Evolutionary conservation across 352 stramenopile species (phyloP).

Genomic region (Globisporangium takayamanum): DNA sequence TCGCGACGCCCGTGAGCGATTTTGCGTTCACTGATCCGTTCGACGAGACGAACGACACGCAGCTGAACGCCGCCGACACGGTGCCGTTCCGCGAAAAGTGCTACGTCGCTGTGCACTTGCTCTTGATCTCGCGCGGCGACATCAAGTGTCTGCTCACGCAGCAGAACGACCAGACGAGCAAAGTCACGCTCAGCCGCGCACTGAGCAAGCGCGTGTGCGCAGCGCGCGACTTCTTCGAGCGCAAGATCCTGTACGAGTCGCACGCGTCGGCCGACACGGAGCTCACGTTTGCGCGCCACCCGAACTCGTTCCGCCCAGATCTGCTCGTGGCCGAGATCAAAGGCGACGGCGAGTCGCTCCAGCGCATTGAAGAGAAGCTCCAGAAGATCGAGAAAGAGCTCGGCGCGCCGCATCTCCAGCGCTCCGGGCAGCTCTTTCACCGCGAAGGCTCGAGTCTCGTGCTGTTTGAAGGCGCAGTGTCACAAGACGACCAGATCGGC

Average conservation of each 20-base stretch:
- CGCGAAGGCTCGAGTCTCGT: slow-evolving; percentile 56
- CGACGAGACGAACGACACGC: slow-evolving; percentile 57
- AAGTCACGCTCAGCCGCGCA: slow-evolving; percentile 67
- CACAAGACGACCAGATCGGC: slow-evolving; percentile 51
- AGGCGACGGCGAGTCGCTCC: slow-evolving; percentile 52
- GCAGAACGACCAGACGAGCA: slow-evolving; percentile 41
- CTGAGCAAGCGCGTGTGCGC: slow-evolving; percentile 54
- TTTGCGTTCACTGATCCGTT: slow-evolving; percentile 61
- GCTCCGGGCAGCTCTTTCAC: slow-evolving; percentile 44
- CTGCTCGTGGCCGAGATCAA: slow-evolving; percentile 66
- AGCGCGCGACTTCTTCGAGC: slow-evolving; percentile 54
- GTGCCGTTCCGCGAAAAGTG: slow-evolving; percentile 55
- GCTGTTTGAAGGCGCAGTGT: slow-evolving; percentile 67
- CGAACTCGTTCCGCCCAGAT: slow-evolving; percentile 59
- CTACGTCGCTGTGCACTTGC: slow-evolving; percentile 53
- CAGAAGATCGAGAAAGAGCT: slow-evolving; percentile 62
- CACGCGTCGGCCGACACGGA: slow-evolving; percentile 27
- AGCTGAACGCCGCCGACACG: slow-evolving; percentile 33
- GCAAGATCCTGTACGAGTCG: slow-evolving; percentile 56
- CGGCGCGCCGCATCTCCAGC: slow-evolving; percentile 33
- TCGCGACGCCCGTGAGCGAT: slow-evolving; percentile 31
- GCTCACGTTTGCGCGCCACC: slow-evolving; percentile 35
- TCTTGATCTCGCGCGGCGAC: slow-evolving; percentile 55
- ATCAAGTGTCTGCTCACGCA: slow-evolving; percentile 49
- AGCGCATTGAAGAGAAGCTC: slow-evolving; percentile 58